A percentile compares a stretch with the other conserved stretches of the same genome.
Evolutionary conservation across 768 basidiomycete genomes (phyloP).

Genomic region (Trametes villosa): DNA sequence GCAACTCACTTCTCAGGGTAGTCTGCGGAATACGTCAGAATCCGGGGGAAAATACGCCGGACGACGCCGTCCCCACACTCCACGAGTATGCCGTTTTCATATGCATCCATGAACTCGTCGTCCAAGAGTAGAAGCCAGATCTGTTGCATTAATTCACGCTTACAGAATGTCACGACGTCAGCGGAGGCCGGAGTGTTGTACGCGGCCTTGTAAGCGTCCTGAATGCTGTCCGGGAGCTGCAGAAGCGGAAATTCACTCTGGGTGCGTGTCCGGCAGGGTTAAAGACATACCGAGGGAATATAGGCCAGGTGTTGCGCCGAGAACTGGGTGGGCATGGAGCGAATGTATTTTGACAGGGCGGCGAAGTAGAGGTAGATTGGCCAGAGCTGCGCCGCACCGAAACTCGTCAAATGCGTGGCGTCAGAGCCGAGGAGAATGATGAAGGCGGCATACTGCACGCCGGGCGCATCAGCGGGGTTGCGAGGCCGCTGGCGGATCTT

Average conservation of each 20-base stretch:
- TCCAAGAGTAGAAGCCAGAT: slow-evolving; percentile 33
- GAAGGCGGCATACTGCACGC: slow-evolving; percentile 14
- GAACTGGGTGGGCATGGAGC: slow-evolving; percentile 34
- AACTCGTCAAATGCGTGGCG: slow-evolving; percentile 32
- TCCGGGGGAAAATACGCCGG: slow-evolving; percentile 30
- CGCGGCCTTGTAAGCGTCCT: slow-evolving; percentile 32
- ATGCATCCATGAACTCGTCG: slow-evolving; percentile 33
- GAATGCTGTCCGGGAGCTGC: slow-evolving; percentile 40
- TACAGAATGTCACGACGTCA: slow-evolving; percentile 36
- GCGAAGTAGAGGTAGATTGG: slow-evolving; percentile 46
- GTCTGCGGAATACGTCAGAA: slow-evolving; percentile 40
- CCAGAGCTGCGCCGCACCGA: slow-evolving; percentile 39
- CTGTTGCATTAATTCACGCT: slow-evolving; percentile 37
- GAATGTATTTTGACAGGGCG: slow-evolving; percentile 46
- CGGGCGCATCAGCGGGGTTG: neutral
- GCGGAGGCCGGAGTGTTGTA: slow-evolving; percentile 19
- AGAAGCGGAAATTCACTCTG: neutral
- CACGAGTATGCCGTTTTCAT: slow-evolving; percentile 33
- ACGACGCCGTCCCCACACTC: slow-evolving; percentile 33
- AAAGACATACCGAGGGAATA: slow-evolving; percentile 42
- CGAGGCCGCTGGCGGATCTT: slow-evolving; percentile 13
- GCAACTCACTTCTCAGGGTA: slow-evolving; percentile 42
- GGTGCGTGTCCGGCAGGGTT: neutral
- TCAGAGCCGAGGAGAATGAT: slow-evolving; percentile 33
- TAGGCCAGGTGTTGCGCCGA: slow-evolving; percentile 48